Base-by-base conservation (phyloP, 1,284 basidiomycete species). In the Sporisorium iseilematis-ciliati region DNA sequence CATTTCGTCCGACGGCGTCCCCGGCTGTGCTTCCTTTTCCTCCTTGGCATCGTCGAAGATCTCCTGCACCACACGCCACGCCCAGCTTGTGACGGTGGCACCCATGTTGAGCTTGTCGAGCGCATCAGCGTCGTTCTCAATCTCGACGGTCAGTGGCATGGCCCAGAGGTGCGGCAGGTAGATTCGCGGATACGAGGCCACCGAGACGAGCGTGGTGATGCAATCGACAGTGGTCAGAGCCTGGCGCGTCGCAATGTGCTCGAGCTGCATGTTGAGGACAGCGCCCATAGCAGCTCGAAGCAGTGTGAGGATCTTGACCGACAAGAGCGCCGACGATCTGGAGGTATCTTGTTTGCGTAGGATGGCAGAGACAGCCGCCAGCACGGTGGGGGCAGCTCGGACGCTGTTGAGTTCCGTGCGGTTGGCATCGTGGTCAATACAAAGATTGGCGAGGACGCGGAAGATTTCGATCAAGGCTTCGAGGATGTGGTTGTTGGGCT, bases 231-330 rank as follows among this genome's bases (percentile, higher is more conserved):
- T 62, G 18, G 57, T 42, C 7, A 80, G 66, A 18, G 77, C 68
- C 20, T 56, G 57, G 7, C 66, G 66, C 46, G 88, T 89, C 7
- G 63, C 65, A 3, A 71, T 91, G 83, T 91, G 93, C 57, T 90
- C 90, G 59, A 94, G 88, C 74, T 91, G 91, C 21, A 91, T 89
- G 80, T 95, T 95, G 53, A 95, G 85, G 29, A 95, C 87, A 7
- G 92, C 91, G 4, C 93, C 93, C 60, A 93, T 89, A 4, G 91
- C 89, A 4, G 92, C 93, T 79, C 91, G 90, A 56, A 93, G 87
- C 63, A 94, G 87, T 80, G 89, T 91, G 42, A 94, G 88, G 38
- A 69, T 52, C 29, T 55, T 65, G 61, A 64, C 54, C 11, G 74
- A 72, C 46, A 75, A 70, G n/a, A 66, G 61, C 21, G 75, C 66